Evolutionary conservation across 2,329 filamentous ascomycete species (phyloP).

Genomic region (Harringtonia lauricola): DNA sequence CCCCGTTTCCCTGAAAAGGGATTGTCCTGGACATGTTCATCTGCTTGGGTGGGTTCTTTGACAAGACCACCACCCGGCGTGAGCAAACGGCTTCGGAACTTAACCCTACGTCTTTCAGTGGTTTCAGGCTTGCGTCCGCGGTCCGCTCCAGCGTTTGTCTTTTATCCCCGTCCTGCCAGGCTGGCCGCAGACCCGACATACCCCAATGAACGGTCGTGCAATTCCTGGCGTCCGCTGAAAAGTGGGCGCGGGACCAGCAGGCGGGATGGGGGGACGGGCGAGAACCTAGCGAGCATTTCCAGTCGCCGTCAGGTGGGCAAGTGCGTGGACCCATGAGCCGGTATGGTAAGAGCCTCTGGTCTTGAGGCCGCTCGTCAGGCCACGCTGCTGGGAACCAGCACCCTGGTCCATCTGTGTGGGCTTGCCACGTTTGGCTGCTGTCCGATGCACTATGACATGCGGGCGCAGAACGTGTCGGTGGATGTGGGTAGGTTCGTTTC

Average conservation of each 20-base stretch:
- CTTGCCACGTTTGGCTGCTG: conserved; percentile 1
- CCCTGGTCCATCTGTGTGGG: conserved; percentile 30
- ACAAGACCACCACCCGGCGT: background rate
- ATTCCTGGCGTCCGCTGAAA: conserved; percentile 34
- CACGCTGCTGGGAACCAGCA: conserved; percentile 50
- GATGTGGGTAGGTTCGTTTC: background rate
- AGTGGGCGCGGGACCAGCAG: conserved; percentile 24
- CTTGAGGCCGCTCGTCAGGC: conserved; percentile 66
- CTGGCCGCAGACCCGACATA: conserved; percentile 10
- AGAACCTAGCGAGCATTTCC: conserved; percentile 34
- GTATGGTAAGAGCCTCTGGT: conserved; percentile 62
- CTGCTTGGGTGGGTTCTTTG: background rate
- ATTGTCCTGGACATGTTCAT: background rate
- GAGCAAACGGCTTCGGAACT: conserved; percentile 56
- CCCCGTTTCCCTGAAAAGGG: background rate
- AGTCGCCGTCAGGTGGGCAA: conserved; percentile 45
- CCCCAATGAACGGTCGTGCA: conserved; percentile 15
- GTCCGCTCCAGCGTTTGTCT: conserved; percentile 24
- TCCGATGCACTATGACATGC: conserved; percentile 13
- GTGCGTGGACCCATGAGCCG: conserved; percentile 61
- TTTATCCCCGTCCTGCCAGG: conserved; percentile 38
- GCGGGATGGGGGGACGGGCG: conserved; percentile 34
- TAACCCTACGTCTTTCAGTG: conserved; percentile 85
- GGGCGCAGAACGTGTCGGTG: background rate
- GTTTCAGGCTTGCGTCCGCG: conserved; percentile 64